A percentile compares a stretch with the other conserved stretches of the same genome.
Conservation (phyloP, 1,139 yeast genomes). For the Geotrichum australiense region DNA sequence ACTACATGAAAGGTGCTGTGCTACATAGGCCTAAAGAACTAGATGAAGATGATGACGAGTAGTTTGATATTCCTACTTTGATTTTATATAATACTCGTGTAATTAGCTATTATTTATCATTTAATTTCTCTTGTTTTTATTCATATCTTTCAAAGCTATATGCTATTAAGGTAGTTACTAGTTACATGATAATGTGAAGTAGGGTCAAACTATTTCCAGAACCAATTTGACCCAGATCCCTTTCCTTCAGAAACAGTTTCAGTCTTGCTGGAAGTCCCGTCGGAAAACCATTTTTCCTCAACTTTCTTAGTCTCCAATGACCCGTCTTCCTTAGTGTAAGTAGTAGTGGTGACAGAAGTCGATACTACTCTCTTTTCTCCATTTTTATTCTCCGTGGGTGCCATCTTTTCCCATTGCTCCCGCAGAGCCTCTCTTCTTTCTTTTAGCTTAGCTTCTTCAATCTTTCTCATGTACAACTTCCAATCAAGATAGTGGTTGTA, state of each 20-base stretch:
- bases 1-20: conserved; percentile 58
- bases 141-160: too few relatives aligned
- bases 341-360: conserved; percentile 42
- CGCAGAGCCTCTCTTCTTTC: neutral
- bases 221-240: conserved; percentile 25
- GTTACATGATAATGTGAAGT: neutral
- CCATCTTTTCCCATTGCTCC: conserved; percentile 1
- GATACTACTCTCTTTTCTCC: conserved; percentile 38
- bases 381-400: neutral
- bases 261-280: conserved; percentile 49
- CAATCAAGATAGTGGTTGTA: conserved; percentile 17
- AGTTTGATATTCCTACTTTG: neutral
- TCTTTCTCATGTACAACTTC: conserved; percentile 15
- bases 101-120: neutral
- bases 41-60: conserved; percentile 24
- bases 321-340: conserved; percentile 43
- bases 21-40: conserved; percentile 29
- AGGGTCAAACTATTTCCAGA: conserved; percentile 24
- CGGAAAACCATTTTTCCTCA: conserved; percentile 49
- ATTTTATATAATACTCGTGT: neutral
- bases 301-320: conserved; percentile 50
- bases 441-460: conserved; percentile 8
- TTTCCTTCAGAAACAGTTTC: conserved; percentile 23
- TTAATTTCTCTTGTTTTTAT: neutral
- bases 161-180: neutral